These are phyloP conservation scores for Cryphonectria nitschkei DNA, from an alignment of 2,329 filamentous ascomycete genomes.

Conservation along the genomic window DNA sequence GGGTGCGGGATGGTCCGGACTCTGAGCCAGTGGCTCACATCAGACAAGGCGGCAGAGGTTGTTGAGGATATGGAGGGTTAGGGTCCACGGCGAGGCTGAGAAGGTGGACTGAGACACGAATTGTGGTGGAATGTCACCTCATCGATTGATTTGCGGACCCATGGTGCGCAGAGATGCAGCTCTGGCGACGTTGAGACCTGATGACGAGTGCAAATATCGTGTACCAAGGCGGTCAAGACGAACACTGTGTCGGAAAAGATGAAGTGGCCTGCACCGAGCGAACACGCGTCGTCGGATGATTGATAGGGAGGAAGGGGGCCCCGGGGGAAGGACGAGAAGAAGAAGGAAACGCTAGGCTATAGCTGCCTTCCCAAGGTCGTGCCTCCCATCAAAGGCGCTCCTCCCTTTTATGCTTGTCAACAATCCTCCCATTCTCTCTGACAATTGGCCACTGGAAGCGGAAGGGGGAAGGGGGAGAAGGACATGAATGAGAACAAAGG, in stretches of 20 bases:
- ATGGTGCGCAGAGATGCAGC: background rate
- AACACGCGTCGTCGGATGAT: no score
- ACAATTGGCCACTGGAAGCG: no score
- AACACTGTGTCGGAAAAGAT: background rate
- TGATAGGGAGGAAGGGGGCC: no score
- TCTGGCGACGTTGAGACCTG: background rate
- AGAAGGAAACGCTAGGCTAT: background rate
- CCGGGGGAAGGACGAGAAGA: background rate
- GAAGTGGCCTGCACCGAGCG: no score
- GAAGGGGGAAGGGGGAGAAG: rapidly evolving
- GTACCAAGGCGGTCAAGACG: no score
- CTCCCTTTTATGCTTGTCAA: background rate
- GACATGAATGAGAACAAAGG: background rate
- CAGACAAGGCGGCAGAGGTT: background rate
- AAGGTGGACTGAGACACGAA: background rate
- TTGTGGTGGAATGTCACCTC: background rate
- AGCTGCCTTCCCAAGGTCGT: background rate
- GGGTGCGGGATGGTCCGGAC: background rate
- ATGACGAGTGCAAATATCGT: background rate
- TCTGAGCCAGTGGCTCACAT: background rate
- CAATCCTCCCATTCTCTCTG: background rate
- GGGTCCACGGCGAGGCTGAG: background rate
- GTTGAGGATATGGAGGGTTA: background rate
- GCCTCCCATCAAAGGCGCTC: background rate
- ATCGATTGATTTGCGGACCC: background rate